Evolutionary conservation across 2,329 filamentous ascomycete genomes (phyloP), one percentile per base, ranked within the genome.

Genomic region (Niveomyces coronatus): DNA sequence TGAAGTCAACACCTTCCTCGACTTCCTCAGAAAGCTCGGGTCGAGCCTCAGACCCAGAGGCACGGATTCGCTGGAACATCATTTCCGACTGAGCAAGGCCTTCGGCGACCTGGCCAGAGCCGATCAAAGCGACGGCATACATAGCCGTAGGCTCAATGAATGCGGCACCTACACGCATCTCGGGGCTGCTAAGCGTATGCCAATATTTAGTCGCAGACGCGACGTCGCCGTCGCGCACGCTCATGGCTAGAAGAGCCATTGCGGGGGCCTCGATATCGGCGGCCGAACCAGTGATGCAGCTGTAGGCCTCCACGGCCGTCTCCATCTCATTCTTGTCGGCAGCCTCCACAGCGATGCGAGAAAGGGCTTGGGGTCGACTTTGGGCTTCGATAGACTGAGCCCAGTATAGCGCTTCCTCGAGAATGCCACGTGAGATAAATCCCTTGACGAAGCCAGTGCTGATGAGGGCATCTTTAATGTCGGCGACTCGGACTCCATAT

Each of bases 141-240:
- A 95, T 94, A 41, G 85, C 76, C 10, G 86, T 82, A 17, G 87
- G 84, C 63, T 94, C 87, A 45, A 94, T 82, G 58, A 93, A 81
- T 22, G 77, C 67, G 38, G 70, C 57, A 10, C 73, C 71, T 23
- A 76, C 70, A 36, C 70, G 65, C 51, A 76, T 68, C 42, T 77
- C 71, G 3, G 78, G 70, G 27, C 67, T 71, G 45, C 71, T 76
- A 38, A 95, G 67, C 40, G 84, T 68, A 37, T 76, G 72, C 87
- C 89, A 95, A 63, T 86, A 89, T 46, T 79, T 72, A 46, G 82
- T 74, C 35, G 88, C 88, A 39, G 76, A 74, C 17, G 79, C 68
- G 42, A 94, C 76, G 58, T 94, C 82, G 42, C 85, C 86, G 46
- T 76, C 73, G 41, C 89, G 86, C 39, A 95, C 72, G 52, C 87